A percentile compares a stretch with the other conserved stretches of the same genome.
phyloP scores from a whole-genome alignment of 805 yeast genomes.

The Lipomyces yamanashiensis region DNA sequence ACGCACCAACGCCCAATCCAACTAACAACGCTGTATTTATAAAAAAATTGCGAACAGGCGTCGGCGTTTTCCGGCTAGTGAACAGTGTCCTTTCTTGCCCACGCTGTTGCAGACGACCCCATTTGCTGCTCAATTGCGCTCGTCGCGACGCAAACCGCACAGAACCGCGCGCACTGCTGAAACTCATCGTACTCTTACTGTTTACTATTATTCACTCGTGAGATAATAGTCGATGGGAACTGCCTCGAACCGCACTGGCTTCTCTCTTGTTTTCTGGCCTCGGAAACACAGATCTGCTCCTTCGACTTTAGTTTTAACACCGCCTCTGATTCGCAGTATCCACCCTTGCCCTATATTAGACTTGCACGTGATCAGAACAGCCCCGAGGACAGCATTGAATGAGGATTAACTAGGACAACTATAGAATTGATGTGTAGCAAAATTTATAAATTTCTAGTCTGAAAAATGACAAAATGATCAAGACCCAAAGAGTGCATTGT shows the following conservation, averaged over 20 bases:
- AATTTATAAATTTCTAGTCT: too few relatives aligned
- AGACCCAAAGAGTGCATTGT: too few relatives aligned
- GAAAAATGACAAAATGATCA: too few relatives aligned
- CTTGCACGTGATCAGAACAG: neutral
- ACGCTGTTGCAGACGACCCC: neutral
- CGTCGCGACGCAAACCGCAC: conserved; percentile 5
- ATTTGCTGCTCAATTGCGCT: neutral
- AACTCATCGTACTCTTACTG: neutral
- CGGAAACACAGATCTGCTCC: neutral
- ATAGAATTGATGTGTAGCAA: too few relatives aligned
- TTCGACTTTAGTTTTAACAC: neutral
- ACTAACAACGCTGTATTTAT: conserved; percentile 25
- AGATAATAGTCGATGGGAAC: too few relatives aligned
- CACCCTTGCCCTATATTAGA: conserved; percentile 1
- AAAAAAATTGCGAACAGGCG: conserved; percentile 34
- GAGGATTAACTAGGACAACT: too few relatives aligned
- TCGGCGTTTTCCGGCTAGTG: conserved; percentile 19
- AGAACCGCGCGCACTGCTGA: conserved; percentile 1
- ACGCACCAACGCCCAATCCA: conserved; percentile 48
- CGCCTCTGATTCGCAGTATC: conserved; percentile 10
- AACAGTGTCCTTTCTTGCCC: conserved; percentile 11
- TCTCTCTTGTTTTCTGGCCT: neutral
- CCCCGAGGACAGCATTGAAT: too few relatives aligned
- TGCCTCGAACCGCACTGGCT: neutral
- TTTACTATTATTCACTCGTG: neutral